phyloP scores from a whole-genome alignment of 2,329 filamentous ascomycete genomes.

The Blastomyces gilchristii region DNA sequence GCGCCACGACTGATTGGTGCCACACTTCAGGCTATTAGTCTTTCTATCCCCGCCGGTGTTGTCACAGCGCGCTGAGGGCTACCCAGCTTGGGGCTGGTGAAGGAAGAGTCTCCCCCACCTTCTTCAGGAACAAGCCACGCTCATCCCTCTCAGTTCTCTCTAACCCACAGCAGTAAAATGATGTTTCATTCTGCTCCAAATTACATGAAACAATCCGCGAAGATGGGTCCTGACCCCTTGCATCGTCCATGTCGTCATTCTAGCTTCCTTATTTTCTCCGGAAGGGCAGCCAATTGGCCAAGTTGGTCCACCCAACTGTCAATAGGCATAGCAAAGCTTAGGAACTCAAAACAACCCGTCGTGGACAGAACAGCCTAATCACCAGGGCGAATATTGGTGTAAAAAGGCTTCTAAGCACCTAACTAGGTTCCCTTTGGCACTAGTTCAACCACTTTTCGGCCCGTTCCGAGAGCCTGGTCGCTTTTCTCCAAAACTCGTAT shows the following conservation, averaged over 20 bases:
- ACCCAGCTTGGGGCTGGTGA: neutral
- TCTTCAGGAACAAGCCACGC: neutral
- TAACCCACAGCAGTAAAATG: neutral
- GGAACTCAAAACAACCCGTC: neutral
- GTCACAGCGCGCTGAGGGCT: neutral
- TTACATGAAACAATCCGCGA: constrained; percentile 1
- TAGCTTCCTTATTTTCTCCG: neutral
- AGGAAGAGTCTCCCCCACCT: neutral
- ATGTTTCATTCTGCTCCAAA: neutral
- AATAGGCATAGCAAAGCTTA: too few species aligned
- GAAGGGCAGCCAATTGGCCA: constrained; percentile 1
- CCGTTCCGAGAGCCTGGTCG: constrained; percentile 9
- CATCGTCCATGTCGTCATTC: constrained; percentile 1
- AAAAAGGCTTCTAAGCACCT: constrained; percentile 1
- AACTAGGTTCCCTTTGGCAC: neutral
- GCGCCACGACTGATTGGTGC: constrained; percentile 6
- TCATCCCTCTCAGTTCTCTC: neutral
- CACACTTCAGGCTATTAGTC: constrained; percentile 3
- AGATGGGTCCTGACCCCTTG: constrained; percentile 2
- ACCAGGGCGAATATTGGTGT: neutral
- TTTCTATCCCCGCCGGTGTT: neutral
- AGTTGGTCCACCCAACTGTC: neutral
- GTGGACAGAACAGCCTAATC: neutral
- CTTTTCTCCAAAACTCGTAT: neutral
- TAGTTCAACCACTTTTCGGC: constrained; percentile 12